Evolutionary conservation across 2,329 filamentous ascomycete genomes (phyloP).

Genomic region (Colletotrichum somersetense): DNA sequence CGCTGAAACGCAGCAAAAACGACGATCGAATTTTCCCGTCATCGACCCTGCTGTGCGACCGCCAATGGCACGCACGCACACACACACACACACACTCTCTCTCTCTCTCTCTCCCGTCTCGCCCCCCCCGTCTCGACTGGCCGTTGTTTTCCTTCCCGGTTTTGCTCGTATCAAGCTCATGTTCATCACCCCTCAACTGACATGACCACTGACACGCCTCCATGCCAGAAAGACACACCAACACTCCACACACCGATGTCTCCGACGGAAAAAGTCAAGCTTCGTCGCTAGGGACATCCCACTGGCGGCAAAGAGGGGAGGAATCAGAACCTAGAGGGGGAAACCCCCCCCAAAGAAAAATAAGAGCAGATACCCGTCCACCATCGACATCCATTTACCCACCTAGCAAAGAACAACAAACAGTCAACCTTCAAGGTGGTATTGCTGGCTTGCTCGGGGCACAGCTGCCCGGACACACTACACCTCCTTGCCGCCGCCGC

Average conservation of each 20-base stretch:
- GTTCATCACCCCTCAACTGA: conserved; percentile 20
- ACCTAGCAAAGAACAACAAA: neutral
- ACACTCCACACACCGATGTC: conserved; percentile 4
- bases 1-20: conserved; percentile 20
- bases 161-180: conserved; percentile 29
- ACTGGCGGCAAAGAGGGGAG: neutral
- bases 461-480: neutral
- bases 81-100: neutral
- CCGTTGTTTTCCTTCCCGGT: neutral
- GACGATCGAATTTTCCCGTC: conserved; percentile 10
- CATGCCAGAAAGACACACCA: conserved; percentile 2
- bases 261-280: neutral
- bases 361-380: neutral
- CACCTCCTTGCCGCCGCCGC: neutral
- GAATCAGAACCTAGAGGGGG: no score
- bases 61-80: neutral
- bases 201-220: conserved; percentile 26
- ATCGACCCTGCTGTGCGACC: neutral
- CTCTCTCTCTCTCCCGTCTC: neutral
- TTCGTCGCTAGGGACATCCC: neutral
- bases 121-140: neutral
- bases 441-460: neutral
- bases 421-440: neutral
- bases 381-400: conserved; percentile 1
- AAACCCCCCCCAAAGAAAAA: no score